Percentiles rank a stretch among this genome's conserved stretches.
phyloP scores from a whole-genome alignment of 768 basidiomycete species.

The Mrakia hoshinonis region DNA sequence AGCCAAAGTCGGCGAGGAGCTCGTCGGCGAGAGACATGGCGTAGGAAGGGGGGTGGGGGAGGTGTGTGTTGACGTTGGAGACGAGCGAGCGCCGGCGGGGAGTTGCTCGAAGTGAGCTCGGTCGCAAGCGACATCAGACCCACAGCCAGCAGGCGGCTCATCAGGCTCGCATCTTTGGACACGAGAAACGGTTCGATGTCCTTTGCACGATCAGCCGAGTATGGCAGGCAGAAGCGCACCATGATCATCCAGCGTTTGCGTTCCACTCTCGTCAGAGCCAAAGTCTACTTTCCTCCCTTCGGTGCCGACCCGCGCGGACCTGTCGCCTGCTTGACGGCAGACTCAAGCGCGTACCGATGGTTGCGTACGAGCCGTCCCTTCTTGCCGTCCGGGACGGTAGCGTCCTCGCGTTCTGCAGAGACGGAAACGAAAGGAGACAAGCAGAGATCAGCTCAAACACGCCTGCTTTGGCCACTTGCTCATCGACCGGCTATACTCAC shows the following conservation, averaged over 20 bases:
- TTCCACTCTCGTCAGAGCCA: too few species aligned
- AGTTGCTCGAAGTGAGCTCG: too few species aligned
- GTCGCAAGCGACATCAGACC: too few species aligned
- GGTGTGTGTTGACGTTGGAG: neutral
- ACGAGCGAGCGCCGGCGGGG: neutral
- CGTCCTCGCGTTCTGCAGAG: too few species aligned
- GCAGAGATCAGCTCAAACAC: too few species aligned
- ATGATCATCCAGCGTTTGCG: too few species aligned
- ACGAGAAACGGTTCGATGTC: too few species aligned
- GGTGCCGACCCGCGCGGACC: neutral
- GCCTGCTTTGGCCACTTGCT: neutral
- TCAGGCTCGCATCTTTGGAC: too few species aligned
- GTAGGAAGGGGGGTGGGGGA: neutral
- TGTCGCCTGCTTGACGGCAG: neutral
- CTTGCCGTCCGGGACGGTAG: neutral
- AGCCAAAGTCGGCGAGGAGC: constrained; percentile 80
- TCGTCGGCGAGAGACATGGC: constrained; percentile 65
- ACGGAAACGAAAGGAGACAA: too few species aligned
- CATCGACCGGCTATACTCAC: neutral
- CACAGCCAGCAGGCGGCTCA: too few species aligned
- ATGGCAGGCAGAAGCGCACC: too few species aligned
- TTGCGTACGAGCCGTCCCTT: neutral
- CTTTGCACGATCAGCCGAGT: too few species aligned
- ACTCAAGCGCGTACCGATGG: neutral
- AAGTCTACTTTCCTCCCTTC: neutral